Conservation (phyloP, 2,329 filamentous ascomycete genomes). For the Diaporthe vaccinii region DNA sequence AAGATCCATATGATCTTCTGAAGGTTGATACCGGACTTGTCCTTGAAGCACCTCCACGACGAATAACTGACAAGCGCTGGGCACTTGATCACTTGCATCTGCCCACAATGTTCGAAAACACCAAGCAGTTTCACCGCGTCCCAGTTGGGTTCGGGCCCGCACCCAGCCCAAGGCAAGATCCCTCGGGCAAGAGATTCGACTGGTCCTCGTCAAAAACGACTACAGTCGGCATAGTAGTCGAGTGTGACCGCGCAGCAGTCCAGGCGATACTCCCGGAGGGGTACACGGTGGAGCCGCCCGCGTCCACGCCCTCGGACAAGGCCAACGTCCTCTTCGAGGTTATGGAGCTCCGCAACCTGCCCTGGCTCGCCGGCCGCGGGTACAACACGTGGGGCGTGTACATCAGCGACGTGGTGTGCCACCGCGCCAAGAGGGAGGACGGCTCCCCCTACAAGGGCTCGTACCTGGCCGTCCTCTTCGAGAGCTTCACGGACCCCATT, state of each 20-base stretch:
- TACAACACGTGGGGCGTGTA: constrained; percentile 72
- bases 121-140: constrained; percentile 9
- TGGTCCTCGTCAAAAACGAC: constrained; percentile 10
- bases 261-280: constrained; percentile 6
- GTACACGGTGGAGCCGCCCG: constrained; percentile 2
- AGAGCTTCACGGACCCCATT: constrained; percentile 71
- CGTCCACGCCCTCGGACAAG: background rate
- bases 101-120: background rate
- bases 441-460: constrained; percentile 60
- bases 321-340: constrained; percentile 17
- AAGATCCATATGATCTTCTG: too few species aligned
- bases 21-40: background rate
- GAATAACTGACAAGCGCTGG: background rate
- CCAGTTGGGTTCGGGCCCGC: background rate
- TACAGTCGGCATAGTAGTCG: constrained; percentile 3
- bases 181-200: constrained; percentile 13
- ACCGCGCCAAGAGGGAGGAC: constrained; percentile 66
- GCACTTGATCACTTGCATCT: too few species aligned
- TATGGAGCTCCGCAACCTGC: constrained; percentile 63
- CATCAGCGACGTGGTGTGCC: constrained; percentile 66
- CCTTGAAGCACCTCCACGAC: background rate
- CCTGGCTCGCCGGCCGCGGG: constrained; percentile 72
- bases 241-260: constrained; percentile 16
- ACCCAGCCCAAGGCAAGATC: constrained; percentile 11
- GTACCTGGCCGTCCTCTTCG: constrained; percentile 70